Evolutionary conservation across 2,329 filamentous ascomycete genomes (phyloP).

Genomic region (Gaeumannomyces tritici): DNA sequence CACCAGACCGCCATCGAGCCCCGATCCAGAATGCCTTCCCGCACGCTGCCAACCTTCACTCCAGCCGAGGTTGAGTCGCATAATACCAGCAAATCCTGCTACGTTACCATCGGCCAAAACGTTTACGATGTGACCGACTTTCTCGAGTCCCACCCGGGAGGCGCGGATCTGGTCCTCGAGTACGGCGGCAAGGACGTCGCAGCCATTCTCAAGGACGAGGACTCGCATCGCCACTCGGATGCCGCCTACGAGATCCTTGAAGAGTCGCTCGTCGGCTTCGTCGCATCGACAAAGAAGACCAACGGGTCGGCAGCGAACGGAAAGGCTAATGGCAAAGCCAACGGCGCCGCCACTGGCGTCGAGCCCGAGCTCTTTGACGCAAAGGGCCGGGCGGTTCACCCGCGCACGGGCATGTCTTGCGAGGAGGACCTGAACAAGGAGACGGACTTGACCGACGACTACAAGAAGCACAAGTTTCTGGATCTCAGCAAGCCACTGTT

Average conservation of each 20-base stretch:
- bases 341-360: conserved; percentile 24
- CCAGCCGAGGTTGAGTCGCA: conserved; percentile 72
- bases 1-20: background rate
- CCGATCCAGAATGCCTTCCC: conserved; percentile 56
- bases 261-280: conserved; percentile 75
- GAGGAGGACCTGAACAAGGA: conserved; percentile 81
- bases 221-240: conserved; percentile 80
- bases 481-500: conserved; percentile 80
- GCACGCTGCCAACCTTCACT: conserved; percentile 75
- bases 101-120: conserved; percentile 79
- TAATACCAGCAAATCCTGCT: conserved; percentile 75
- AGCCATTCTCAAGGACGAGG: conserved; percentile 70
- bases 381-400: conserved; percentile 30
- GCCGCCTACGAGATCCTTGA: conserved; percentile 93
- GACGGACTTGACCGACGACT: conserved; percentile 69
- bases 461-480: conserved; percentile 86
- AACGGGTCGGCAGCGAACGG: conserved; percentile 21
- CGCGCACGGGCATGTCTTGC: conserved; percentile 77
- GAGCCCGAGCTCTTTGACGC: conserved; percentile 19
- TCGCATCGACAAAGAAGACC: conserved; percentile 50
- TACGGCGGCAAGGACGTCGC: conserved; percentile 83
- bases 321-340: conserved; percentile 23
- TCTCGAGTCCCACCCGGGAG: conserved; percentile 81
- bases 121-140: conserved; percentile 96
- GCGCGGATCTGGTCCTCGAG: conserved; percentile 77